These are phyloP conservation scores for Caloboletus inedulis DNA, from an alignment of 1,284 basidiomycete genomes.

Conservation along the genomic window DNA sequence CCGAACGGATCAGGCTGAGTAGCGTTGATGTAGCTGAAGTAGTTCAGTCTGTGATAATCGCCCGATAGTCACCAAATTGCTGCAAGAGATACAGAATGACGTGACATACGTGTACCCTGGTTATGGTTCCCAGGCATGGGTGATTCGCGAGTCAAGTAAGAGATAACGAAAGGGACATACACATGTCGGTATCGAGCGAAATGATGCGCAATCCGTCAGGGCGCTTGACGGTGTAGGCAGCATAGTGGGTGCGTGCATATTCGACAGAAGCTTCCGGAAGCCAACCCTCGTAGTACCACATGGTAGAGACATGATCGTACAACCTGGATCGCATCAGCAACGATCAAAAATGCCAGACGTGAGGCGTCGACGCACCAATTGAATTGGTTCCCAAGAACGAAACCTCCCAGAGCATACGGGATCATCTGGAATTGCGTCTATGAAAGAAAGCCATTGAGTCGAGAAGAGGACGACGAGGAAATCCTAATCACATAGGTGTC, in stretches of 20 bases:
- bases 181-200: slow-evolving; percentile 73
- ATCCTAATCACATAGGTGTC: slow-evolving; percentile 54
- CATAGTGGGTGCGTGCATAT: slow-evolving; percentile 65
- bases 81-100: not conserved
- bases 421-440: slow-evolving; percentile 60
- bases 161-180: slow-evolving; percentile 32
- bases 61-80: not conserved
- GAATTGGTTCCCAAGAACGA: slow-evolving; percentile 52
- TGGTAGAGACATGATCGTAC: slow-evolving; percentile 63
- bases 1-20: slow-evolving; percentile 68
- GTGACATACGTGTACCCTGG: slow-evolving; percentile 36
- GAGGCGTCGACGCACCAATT: slow-evolving; percentile 47
- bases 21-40: slow-evolving; percentile 74
- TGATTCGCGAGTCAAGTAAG: not conserved
- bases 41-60: slow-evolving; percentile 48
- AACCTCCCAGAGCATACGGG: slow-evolving; percentile 52
- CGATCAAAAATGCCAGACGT: not conserved
- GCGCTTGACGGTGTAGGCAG: slow-evolving; percentile 66
- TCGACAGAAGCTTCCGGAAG: slow-evolving; percentile 55
- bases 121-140: not conserved
- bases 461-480: not conserved
- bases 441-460: not conserved
- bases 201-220: slow-evolving; percentile 68
- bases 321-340: slow-evolving; percentile 45
- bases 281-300: slow-evolving; percentile 74